phyloP scores from a whole-genome alignment of 1,139 yeast species.

The Taphrina wiesneri region DNA sequence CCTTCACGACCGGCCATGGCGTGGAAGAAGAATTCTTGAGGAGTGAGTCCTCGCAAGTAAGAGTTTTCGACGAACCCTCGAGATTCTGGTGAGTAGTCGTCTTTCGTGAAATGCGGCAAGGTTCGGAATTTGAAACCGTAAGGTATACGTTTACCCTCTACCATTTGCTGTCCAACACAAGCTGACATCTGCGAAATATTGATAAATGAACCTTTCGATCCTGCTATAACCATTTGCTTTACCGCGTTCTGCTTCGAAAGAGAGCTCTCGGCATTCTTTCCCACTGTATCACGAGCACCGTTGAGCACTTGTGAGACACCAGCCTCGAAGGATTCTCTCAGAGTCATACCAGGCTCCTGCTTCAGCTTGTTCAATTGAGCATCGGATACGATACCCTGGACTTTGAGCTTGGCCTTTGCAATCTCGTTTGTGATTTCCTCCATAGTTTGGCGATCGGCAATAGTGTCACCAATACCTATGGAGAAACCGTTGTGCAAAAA shows the following conservation, averaged over 20 bases:
- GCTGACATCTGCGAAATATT: slow-evolving; percentile 99
- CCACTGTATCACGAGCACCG: slow-evolving; percentile 99
- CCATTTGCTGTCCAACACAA: slow-evolving; percentile 99
- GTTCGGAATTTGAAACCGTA: slow-evolving; percentile 96
- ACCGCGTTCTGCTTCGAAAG: slow-evolving; percentile 92
- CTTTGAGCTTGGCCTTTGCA: slow-evolving; percentile 87
- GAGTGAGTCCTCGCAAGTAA: slow-evolving; percentile 93
- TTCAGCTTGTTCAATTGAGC: slow-evolving; percentile 86
- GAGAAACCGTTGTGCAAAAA: slow-evolving; percentile 94
- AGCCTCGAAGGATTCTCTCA: slow-evolving; percentile 97
- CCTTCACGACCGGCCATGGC: slow-evolving; percentile 99
- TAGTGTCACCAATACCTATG: slow-evolving; percentile 99
- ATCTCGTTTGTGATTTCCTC: slow-evolving; percentile 87
- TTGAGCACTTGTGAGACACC: slow-evolving; percentile 92
- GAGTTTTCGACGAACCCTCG: slow-evolving; percentile 98
- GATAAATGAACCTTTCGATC: slow-evolving; percentile 98
- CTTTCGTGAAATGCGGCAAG: slow-evolving; percentile 95
- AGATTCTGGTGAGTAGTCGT: slow-evolving; percentile 96
- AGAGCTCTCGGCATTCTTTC: slow-evolving; percentile 96
- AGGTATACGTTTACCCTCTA: slow-evolving; percentile 98
- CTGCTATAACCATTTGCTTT: slow-evolving; percentile 98
- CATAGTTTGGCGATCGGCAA: slow-evolving; percentile 97
- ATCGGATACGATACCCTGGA: slow-evolving; percentile 84
- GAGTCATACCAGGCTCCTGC: slow-evolving; percentile 99
- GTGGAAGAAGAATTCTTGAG: slow-evolving; percentile 98